Conservation (phyloP, 1,139 yeast genomes). For the Candida gigantensis region DNA sequence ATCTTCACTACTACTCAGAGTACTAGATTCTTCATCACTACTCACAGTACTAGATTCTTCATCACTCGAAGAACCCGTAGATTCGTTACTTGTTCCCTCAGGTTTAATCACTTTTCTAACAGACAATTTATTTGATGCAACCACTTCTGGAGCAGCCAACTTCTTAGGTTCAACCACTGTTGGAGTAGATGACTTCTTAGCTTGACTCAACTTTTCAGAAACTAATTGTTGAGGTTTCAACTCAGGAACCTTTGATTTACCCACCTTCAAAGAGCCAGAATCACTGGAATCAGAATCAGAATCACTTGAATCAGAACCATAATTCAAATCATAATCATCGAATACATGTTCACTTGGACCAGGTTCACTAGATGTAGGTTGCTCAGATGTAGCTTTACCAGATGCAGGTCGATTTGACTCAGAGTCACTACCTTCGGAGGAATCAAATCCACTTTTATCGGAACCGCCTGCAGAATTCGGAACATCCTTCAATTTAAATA, state of each 20-base stretch:
- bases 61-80: too few species aligned
- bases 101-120: too few species aligned
- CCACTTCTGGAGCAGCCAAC: background rate
- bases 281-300: constrained; percentile 5
- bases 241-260: background rate
- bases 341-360: constrained; percentile 2
- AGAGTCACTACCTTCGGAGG: too few species aligned
- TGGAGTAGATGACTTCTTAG: too few species aligned
- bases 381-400: too few species aligned
- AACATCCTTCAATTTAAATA: too few species aligned
- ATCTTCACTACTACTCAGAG: too few species aligned
- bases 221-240: background rate
- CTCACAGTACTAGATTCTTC: too few species aligned
- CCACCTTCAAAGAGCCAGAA: background rate
- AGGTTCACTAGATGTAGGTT: background rate
- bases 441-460: background rate
- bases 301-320: background rate
- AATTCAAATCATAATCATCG: background rate
- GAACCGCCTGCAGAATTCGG: background rate
- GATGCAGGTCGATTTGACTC: too few species aligned
- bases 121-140: too few species aligned
- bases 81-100: too few species aligned
- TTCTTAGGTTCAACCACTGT: background rate
- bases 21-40: too few species aligned
- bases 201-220: background rate